Evolutionary conservation across 148 eudicot genomes (phyloP), one percentile per base, ranked within the genome.

Genomic region (Diospyros kaki): DNA sequence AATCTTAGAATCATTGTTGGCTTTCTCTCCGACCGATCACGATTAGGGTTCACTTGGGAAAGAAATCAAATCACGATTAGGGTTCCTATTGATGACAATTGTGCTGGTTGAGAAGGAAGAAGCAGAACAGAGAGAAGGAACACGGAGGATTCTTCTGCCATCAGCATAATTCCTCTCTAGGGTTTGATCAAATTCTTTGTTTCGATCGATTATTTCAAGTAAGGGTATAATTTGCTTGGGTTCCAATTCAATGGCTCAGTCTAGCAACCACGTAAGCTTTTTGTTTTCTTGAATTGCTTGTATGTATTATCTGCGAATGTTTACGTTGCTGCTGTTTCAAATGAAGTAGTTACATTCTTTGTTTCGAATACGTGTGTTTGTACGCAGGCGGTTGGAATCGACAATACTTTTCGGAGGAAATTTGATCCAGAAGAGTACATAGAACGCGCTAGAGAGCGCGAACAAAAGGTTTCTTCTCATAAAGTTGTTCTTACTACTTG

Each of bases 381-480:
- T 80, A 28, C 83, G 73, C 80, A 92, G 97, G 85, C 83, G 15
- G 96, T 58, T 77, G 98, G 98, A 80, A 84, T 95, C 66, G 99
- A 95, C 79, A 95, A 95, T 75, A 95, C 99, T n/a, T 95, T 91
- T 77, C 70, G 99, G 71, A 83, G 84, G 78, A 95, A 95, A 78
- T 95, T 95, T 76, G 97, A 94, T 70, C 82, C 86, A 18, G 99
- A 95, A 69, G 99, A 92, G 84, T 92, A 89, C 73, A 71, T 90
- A 62, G 88, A 95, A 79, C 88, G 97, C 42, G 99, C 99, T 82
- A 93, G 97, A 1, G 87, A 84, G 73, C 96, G 99, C n/a, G 99
- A 95, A 83, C 90, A 88, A 71, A 88, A 87, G 93, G 98, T 90
- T 54, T 52, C 28, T 38, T 39, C 62, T 41, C 43, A n/a, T 64